phyloP scores from a whole-genome alignment of 768 basidiomycete species.

The Suillus fuscotomentosus region DNA sequence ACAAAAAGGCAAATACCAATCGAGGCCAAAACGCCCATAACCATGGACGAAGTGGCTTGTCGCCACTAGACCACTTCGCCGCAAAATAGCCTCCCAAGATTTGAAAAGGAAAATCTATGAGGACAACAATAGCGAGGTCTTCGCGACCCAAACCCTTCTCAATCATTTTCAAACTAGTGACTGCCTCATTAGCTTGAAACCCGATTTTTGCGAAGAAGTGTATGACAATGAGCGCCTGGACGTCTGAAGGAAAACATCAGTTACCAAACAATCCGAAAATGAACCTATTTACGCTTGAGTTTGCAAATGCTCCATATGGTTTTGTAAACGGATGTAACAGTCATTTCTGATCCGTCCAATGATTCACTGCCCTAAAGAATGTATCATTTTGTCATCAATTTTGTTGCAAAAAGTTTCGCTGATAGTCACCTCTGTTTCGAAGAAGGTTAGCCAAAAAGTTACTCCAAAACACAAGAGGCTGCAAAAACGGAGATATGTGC shows the following conservation, averaged over 20 bases:
- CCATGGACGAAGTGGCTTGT: constrained; percentile 83
- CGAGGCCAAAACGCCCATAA: constrained; percentile 89
- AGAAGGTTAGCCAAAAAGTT: constrained; percentile 85
- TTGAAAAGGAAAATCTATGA: constrained; percentile 98
- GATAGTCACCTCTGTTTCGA: constrained; percentile 79
- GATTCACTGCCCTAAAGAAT: constrained; percentile 66
- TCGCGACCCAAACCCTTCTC: constrained; percentile 96
- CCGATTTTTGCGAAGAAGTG: constrained; percentile 94
- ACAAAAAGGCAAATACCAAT: constrained; percentile 66
- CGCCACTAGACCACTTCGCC: constrained; percentile 86
- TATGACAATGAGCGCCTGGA: constrained; percentile 82
- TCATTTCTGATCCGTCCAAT: constrained; percentile 80
- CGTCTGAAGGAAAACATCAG: constrained; percentile 50
- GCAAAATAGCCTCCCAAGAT: constrained; percentile 93
- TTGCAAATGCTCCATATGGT: constrained; percentile 95
- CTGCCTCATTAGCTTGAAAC: constrained; percentile 91
- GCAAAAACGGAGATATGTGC: constrained; percentile 86
- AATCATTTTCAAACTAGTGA: constrained; percentile 88
- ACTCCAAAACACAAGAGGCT: constrained; percentile 75
- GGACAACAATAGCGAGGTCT: constrained; percentile 91
- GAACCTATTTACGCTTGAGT: constrained; percentile 65
- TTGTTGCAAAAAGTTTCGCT: neutral
- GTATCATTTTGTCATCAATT: constrained; percentile 4
- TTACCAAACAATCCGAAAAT: neutral
- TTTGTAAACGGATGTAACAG: constrained; percentile 84